Base-by-base conservation (phyloP, 306 rosid species). In the Cajanus cajan region DNA sequence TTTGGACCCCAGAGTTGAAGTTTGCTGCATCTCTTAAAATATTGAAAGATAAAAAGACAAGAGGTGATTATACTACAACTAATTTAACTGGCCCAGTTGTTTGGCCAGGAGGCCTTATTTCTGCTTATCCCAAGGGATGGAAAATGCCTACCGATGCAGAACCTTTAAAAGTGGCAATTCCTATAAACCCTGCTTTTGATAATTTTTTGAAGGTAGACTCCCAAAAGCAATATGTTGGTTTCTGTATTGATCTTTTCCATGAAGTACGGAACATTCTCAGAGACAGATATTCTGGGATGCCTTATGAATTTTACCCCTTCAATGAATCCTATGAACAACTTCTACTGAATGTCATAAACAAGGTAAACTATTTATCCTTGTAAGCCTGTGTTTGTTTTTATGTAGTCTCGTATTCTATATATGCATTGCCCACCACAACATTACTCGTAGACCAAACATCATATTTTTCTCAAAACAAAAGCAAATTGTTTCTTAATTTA, bases 51-150 rank as follows among this genome's bases (percentile, higher is more conserved):
- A 44, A 19, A 64, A 59, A 62, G 40, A 77, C 37, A 55, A 77
- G 37, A 65, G 69, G 40, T 77, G 63, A 64, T 74, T 18, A 7
- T n/a, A 31, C 54, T 31, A 50, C 19, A 73, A 18, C 36, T 4
- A 24, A 10, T 48, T 68, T 77, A 10, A 21, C 15, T 71, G 83
- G 84, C 59, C 22, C 44, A 0, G 90, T 88, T 74, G 74, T 77
- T 77, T 90, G 92, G 94, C 89, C 92, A 0, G 92, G 94, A 82
- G 82, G 75, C 33, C 41, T 69, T 51, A 36, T 31, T 70, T 68
- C 63, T 31, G 36, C 0, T 39, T 0, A 10, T 71, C 47, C 93
- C 9, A 82, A 64, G 64, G 93, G 85, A 19, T 90, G 94, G 94
- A 67, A 44, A 50, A 57, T 87, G 74, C 91, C 90, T 2, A 74